Evolutionary conservation across 345 rosid genomes (phyloP), one percentile per base, ranked within the genome.

Genomic region (Moricandia moricandioides): DNA sequence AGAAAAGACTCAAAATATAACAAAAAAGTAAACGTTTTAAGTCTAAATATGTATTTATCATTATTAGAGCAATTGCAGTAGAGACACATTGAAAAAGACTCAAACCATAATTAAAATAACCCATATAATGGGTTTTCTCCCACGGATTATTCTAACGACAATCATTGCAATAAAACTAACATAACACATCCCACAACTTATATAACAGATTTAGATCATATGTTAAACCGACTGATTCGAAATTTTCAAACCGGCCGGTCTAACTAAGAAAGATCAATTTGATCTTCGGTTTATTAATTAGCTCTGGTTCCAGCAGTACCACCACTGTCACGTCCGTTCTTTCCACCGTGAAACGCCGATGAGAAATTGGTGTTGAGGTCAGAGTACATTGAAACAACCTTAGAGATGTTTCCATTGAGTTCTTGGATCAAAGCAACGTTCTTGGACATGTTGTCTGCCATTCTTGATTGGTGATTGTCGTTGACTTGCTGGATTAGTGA

Each of bases 371-470:
- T 67, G 33, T 73, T 67, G 34, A 60, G 83, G 84, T 85, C 93
- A 45, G 97, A 93, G 83, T 91, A 93, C 70, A 93, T 86, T 0
- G 85, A 80, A 4, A 82, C 94, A 52, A 91, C 96, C 82, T 87
- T 93, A 4, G 96, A 83, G 63, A 93, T 87, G 78, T 93, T 93
- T 63, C 87, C 87, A 26, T 94, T 94, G 65, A 94, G 82, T 70
- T 94, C 97, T 43, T 91, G 89, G 26, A 94, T 94, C 78, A 94
- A 76, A 34, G 88, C 89, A 0, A 93, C 97, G 86, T 93, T 93
- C 75, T 91, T 89, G 8, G 85, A 90, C 98, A 93, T 93, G 81
- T 91, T 91, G 61, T 83, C 89, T 1, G 92, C 84, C 39, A 75
- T 82, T 76, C 78, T 85, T 0, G 98, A 93, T 76, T 85, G 96